Conservation (phyloP, 768 basidiomycete genomes). For the Paxillus ammoniavirescens region DNA sequence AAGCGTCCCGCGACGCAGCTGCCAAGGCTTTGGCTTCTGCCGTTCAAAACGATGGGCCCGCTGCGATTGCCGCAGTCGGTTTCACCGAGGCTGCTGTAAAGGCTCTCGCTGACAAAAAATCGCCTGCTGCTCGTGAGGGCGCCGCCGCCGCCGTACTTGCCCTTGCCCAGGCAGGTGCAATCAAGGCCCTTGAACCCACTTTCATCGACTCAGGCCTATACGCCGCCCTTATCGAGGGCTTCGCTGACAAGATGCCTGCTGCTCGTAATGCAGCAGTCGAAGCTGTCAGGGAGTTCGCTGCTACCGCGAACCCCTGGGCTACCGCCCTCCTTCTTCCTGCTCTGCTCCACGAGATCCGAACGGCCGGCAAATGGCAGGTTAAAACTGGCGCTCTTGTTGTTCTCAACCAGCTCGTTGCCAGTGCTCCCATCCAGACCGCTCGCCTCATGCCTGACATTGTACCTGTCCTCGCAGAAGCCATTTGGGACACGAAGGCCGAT, state of each 20-base stretch:
- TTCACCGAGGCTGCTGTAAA: constrained; percentile 75
- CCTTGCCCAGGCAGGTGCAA: constrained; percentile 67
- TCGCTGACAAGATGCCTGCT: constrained; percentile 93
- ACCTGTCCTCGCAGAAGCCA: constrained; percentile 90
- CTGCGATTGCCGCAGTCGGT: constrained; percentile 65
- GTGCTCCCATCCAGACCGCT: constrained; percentile 79
- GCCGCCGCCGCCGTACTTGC: constrained; percentile 70
- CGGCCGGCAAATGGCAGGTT: constrained; percentile 96
- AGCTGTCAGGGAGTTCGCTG: constrained; percentile 73
- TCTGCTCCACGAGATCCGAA: constrained; percentile 91
- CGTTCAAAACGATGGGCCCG: constrained; percentile 82
- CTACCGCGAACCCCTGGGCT: constrained; percentile 88
- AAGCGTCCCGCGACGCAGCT: constrained; percentile 72
- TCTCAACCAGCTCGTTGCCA: constrained; percentile 83
- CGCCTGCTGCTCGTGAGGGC: constrained; percentile 85
- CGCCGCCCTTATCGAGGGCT: constrained; percentile 81
- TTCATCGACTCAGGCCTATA: constrained; percentile 88
- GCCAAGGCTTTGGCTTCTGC: constrained; percentile 66
- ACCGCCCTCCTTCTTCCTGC: constrained; percentile 78
- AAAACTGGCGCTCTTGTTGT: constrained; percentile 84
- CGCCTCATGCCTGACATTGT: constrained; percentile 94
- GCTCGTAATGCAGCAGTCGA: constrained; percentile 83
- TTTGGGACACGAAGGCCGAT: constrained; percentile 98
- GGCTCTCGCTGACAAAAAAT: constrained; percentile 95
- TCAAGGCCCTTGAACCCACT: constrained; percentile 83